Percentiles rank a stretch among this genome's conserved stretches.
Evolutionary conservation across 148 eudicot genomes (phyloP).

Genomic region (Dianthus caryophyllus): DNA sequence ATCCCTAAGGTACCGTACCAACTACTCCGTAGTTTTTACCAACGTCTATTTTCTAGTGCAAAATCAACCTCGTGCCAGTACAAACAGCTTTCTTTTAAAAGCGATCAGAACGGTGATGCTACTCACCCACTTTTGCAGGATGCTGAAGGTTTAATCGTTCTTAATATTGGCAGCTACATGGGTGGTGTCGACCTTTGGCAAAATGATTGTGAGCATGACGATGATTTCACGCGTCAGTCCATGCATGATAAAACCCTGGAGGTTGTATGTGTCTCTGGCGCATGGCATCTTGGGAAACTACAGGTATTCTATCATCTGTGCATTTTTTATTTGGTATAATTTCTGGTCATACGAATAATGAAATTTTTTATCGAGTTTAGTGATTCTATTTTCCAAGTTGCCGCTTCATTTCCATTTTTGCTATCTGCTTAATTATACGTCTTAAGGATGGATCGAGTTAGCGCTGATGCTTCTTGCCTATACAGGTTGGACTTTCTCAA

Average conservation of each 20-base stretch:
- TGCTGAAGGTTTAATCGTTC: constrained; percentile 80
- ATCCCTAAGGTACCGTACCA: constrained; percentile 52
- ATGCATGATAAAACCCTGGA: constrained; percentile 77
- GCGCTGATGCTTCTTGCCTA: constrained; percentile 6
- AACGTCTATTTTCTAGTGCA: background rate
- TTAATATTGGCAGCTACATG: constrained; percentile 81
- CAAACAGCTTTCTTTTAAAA: background rate
- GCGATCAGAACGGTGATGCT: constrained; percentile 10
- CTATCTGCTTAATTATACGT: background rate
- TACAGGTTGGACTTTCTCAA: constrained; percentile 82
- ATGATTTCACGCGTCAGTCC: constrained; percentile 58
- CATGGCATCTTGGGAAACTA: constrained; percentile 87
- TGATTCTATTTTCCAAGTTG: background rate
- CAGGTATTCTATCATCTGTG: constrained; percentile 39
- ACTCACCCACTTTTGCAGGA: constrained; percentile 33
- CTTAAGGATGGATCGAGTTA: background rate
- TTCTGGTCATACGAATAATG: too few relatives aligned
- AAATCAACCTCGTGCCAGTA: background rate
- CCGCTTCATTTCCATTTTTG: background rate
- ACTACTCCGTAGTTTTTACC: background rate
- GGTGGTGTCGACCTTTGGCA: constrained; percentile 95
- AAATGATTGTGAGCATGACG: constrained; percentile 69
- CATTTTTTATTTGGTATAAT: background rate
- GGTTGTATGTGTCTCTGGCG: constrained; percentile 74
- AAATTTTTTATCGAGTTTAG: too few relatives aligned